A percentile compares a stretch with the other conserved stretches of the same genome.
Evolutionary conservation across 148 eudicot species (phyloP).

Genomic region (Rhododendron henanense): DNA sequence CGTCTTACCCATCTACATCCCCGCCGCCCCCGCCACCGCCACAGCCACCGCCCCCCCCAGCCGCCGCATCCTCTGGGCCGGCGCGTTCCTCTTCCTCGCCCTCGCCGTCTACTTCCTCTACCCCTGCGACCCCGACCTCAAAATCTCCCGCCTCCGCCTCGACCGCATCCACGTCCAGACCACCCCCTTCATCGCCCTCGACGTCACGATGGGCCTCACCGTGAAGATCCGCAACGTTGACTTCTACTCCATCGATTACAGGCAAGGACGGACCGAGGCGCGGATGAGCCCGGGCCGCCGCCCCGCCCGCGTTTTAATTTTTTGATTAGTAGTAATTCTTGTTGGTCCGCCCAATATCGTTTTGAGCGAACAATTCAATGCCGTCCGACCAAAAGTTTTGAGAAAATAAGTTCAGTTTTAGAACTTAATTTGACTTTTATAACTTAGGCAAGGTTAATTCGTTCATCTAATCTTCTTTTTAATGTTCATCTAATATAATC

Average conservation of each 20-base stretch:
- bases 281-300: too few species aligned
- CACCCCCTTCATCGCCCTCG: slow-evolving; percentile 35
- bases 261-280: neutral
- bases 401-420: too few species aligned
- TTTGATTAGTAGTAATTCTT: too few species aligned
- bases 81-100: slow-evolving; percentile 30
- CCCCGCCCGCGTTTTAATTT: too few species aligned
- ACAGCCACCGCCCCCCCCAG: slow-evolving; percentile 2
- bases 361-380: too few species aligned
- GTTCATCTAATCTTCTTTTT: too few species aligned
- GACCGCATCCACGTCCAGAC: slow-evolving; percentile 36
- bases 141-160: slow-evolving; percentile 41
- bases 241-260: slow-evolving; percentile 42
- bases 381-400: too few species aligned
- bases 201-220: slow-evolving; percentile 44
- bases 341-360: too few species aligned
- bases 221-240: slow-evolving; percentile 42
- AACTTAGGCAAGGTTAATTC: too few species aligned
- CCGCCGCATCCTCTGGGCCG: slow-evolving; percentile 20
- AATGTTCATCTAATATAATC: too few species aligned
- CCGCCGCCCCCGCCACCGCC: slow-evolving; percentile 17
- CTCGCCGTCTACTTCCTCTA: slow-evolving; percentile 39
- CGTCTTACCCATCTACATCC: slow-evolving; percentile 31
- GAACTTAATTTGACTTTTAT: too few species aligned
- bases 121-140: slow-evolving; percentile 58